Percentiles rank a stretch among this genome's conserved stretches.
Conservation (phyloP, 768 basidiomycete genomes). For the Trametes villosa region DNA sequence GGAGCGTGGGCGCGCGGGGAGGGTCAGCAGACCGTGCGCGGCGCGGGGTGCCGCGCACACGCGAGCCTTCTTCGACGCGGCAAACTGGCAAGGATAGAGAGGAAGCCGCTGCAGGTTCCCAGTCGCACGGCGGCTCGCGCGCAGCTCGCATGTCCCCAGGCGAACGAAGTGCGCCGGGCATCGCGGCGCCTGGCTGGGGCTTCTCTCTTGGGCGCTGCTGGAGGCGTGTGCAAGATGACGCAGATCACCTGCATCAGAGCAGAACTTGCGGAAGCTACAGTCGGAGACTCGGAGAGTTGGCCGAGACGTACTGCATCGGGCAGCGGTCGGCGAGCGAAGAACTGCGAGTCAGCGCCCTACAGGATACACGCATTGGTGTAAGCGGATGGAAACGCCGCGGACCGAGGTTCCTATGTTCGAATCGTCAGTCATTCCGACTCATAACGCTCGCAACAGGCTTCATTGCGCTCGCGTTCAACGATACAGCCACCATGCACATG, state of each 20-base stretch:
- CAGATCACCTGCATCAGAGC: background rate
- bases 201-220: no score
- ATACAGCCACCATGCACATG: background rate
- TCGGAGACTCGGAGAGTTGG: background rate
- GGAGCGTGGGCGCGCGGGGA: background rate
- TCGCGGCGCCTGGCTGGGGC: background rate
- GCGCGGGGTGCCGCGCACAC: background rate
- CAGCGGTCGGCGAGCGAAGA: background rate
- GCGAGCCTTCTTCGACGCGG: background rate
- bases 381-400: no score
- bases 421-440: no score
- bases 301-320: background rate
- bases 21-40: conserved; percentile 7
- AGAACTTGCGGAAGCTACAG: background rate
- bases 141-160: background rate
- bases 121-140: background rate
- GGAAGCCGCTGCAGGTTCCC: background rate
- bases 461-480: no score
- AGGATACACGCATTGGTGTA: no score
- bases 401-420: no score
- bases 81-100: background rate
- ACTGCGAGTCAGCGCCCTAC: background rate
- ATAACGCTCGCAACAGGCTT: no score
- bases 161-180: background rate
- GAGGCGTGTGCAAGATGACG: background rate